Evolutionary conservation across 805 yeast genomes (phyloP).

Genomic region (Starmerella asiatica): DNA sequence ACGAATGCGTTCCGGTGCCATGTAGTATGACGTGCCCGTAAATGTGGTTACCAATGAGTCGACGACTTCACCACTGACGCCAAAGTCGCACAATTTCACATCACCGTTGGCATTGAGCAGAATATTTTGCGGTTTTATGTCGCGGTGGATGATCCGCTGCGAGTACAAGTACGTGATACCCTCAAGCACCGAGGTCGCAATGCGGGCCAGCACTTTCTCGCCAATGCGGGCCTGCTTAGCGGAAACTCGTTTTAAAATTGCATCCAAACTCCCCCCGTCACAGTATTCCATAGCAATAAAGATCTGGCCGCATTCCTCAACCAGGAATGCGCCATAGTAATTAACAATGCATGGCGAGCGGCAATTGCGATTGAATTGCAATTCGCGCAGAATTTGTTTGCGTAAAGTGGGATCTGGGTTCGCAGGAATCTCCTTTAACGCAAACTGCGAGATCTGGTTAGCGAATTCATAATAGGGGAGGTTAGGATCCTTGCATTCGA

Average conservation of each 20-base stretch:
- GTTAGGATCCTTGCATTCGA: constrained; percentile 26
- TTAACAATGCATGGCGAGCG: constrained; percentile 73
- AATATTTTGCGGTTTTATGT: constrained; percentile 91
- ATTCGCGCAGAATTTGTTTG: constrained; percentile 78
- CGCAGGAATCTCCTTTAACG: constrained; percentile 60
- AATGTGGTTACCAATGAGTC: constrained; percentile 91
- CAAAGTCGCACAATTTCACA: constrained; percentile 91
- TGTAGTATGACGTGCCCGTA: constrained; percentile 93
- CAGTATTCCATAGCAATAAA: constrained; percentile 95
- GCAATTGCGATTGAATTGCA: constrained; percentile 76
- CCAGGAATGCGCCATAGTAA: constrained; percentile 84
- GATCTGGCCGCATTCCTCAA: constrained; percentile 62
- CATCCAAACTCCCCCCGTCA: constrained; percentile 85
- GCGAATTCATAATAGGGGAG: constrained; percentile 5
- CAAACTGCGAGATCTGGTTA: constrained; percentile 44
- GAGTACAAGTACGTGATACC: constrained; percentile 84
- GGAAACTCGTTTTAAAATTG: constrained; percentile 68
- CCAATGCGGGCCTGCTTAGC: constrained; percentile 73
- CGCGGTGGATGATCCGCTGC: constrained; percentile 81
- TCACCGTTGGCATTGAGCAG: constrained; percentile 61
- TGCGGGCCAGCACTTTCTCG: constrained; percentile 81
- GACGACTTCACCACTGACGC: constrained; percentile 94
- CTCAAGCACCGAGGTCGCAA: constrained; percentile 70
- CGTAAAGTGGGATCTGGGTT: constrained; percentile 78
- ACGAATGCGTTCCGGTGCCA: constrained; percentile 97